Evolutionary conservation across 208 protist genomes (phyloP), one percentile per base, ranked within the genome.

Genomic region (Strigomonas galati): DNA sequence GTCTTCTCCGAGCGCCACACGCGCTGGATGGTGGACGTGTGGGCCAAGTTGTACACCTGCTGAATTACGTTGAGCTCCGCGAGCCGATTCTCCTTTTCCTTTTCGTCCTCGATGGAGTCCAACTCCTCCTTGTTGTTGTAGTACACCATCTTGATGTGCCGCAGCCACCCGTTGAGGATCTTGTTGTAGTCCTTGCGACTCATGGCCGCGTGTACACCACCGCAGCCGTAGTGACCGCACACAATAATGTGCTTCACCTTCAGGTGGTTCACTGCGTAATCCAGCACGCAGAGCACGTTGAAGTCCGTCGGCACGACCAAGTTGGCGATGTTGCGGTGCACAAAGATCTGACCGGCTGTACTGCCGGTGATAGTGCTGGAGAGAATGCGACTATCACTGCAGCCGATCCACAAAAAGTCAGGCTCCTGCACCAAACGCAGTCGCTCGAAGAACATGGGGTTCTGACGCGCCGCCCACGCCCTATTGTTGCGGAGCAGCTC

Each of bases 311-410:
- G 78, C 4, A 65, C 44, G 15, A 92, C 84, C 1, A 97, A 76
- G 59, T 96, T 96, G 31, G 85, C 94, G 12, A 98, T 78, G 69
- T 97, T 98, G 49, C 94, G 78, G 70, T 96, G 89, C 27, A 97
- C 89, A 72, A 97, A 97, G 21, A 95, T 68, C 53, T 95, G 76
- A 51, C 90, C 93, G 21, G 82, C 76, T 7, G 71, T 67, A 2
- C 87, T 76, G 23, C 81, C 83, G 31, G 87, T 81, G 12, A 97
- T 62, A 35, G 77, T 63, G 67, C 86, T 87, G 1, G 89, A 76
- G 14, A 71, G 69, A 3, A 89, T 79, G 23, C 76, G 72, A 37
- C 67, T 81, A 70, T 97, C 93, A 10, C 76, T 78, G 68, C 93
- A 97, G 30, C 91, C 91, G 53, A 97, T 96, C 79, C 84, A 97